Percentiles rank a stretch among this genome's conserved stretches.
Evolutionary conservation across 2,329 filamentous ascomycete genomes (phyloP).

Genomic region (Neonectria hederae): DNA sequence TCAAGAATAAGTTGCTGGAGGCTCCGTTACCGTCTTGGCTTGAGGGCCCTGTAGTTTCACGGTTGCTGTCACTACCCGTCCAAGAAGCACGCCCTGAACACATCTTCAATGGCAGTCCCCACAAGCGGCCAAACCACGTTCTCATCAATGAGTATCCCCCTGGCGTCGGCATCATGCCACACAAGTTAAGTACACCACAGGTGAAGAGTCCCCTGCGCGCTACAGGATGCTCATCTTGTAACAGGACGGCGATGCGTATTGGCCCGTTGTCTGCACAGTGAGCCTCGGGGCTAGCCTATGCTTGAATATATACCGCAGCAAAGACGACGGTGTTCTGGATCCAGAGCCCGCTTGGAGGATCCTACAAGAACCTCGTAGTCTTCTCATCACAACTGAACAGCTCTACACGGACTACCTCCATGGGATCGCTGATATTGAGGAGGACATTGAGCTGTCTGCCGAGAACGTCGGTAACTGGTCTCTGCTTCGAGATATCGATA

Average conservation of each 20-base stretch:
- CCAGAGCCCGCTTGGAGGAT: constrained; percentile 64
- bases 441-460: constrained; percentile 71
- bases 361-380: constrained; percentile 84
- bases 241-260: constrained; percentile 84
- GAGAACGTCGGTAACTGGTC: constrained; percentile 77
- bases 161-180: constrained; percentile 94
- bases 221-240: constrained; percentile 46
- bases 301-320: constrained; percentile 77
- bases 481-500: constrained; percentile 63
- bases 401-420: constrained; percentile 79
- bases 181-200: constrained; percentile 67
- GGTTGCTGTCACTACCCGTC: constrained; percentile 61
- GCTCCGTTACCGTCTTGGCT: constrained; percentile 81
- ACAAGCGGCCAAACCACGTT: constrained; percentile 85
- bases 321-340: constrained; percentile 67
- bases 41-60: constrained; percentile 71
- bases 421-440: constrained; percentile 73
- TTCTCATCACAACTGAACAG: constrained; percentile 75
- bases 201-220: constrained; percentile 17
- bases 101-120: constrained; percentile 73
- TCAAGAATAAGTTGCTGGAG: constrained; percentile 79
- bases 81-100: constrained; percentile 45
- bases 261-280: constrained; percentile 88
- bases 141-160: constrained; percentile 91
- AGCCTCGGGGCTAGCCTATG: constrained; percentile 83